These are phyloP conservation scores for Erodium maritimum DNA, from an alignment of 345 rosid genomes.

Conservation along the genomic window DNA sequence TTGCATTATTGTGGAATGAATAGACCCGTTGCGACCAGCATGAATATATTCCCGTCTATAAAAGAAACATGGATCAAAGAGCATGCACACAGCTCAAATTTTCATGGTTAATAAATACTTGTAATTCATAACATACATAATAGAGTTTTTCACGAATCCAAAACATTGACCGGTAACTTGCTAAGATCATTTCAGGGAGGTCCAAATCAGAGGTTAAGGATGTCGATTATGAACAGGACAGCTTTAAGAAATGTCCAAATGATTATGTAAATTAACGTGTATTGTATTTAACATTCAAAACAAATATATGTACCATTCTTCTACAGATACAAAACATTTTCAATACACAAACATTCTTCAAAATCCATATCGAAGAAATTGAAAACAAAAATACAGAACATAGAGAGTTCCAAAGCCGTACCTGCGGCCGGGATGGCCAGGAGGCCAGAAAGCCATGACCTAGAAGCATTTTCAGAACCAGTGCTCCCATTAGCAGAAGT, in stretches of 20 bases:
- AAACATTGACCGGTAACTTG: background rate
- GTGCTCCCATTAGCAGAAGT: conserved; percentile 38
- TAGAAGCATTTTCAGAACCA: conserved; percentile 36
- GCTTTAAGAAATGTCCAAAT: no score
- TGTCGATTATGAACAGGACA: no score
- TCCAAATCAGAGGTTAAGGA: no score
- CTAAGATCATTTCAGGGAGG: background rate
- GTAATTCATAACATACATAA: background rate
- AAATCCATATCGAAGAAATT: background rate
- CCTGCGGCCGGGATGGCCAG: conserved; percentile 89
- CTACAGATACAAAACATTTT: background rate
- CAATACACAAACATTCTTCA: background rate
- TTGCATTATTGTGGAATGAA: background rate
- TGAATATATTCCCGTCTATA: no score
- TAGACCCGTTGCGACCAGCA: no score
- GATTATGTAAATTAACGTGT: no score
- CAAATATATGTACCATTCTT: background rate
- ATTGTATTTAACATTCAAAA: no score
- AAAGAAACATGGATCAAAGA: background rate
- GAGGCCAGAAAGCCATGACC: conserved; percentile 71
- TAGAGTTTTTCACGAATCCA: background rate
- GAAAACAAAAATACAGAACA: background rate
- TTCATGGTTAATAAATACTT: no score
- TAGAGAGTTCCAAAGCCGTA: conserved; percentile 11
- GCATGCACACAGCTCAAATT: background rate